Conservation (phyloP, 305 asterid genomes). For the Fraxinus velutina region DNA sequence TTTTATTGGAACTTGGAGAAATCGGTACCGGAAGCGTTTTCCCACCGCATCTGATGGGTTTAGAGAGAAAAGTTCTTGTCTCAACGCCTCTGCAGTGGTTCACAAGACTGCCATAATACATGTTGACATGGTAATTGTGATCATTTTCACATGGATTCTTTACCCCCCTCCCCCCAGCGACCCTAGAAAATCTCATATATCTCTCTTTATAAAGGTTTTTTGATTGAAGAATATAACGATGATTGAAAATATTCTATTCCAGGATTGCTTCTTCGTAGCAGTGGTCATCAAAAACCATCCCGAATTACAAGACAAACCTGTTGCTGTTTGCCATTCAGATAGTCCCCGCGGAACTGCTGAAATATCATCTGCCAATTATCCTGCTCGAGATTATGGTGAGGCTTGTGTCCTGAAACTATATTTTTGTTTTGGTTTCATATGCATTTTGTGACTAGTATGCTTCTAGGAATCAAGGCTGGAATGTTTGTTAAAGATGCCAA, state of each 20-base stretch:
- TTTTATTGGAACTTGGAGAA: constrained; percentile 98
- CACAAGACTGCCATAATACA: constrained; percentile 63
- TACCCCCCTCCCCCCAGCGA: not conserved
- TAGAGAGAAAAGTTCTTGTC: constrained; percentile 32
- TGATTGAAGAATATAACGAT: constrained; percentile 7
- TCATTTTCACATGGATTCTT: not conserved
- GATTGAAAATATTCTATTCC: constrained; percentile 25
- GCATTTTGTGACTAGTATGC: constrained; percentile 26
- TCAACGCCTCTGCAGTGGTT: constrained; percentile 30
- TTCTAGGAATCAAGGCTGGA: constrained; percentile 87
- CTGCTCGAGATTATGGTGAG: constrained; percentile 87
- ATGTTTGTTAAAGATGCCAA: constrained; percentile 94
- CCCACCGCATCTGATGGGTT: constrained; percentile 43
- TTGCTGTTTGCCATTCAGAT: constrained; percentile 96
- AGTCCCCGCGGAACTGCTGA: constrained; percentile 89
- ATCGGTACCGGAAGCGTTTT: constrained; percentile 80
- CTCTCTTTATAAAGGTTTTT: not conserved
- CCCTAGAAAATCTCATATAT: not conserved
- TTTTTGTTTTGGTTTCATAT: not conserved
- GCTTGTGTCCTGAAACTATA: constrained; percentile 20
- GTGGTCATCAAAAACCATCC: constrained; percentile 75
- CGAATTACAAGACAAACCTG: constrained; percentile 73
- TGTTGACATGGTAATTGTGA: constrained; percentile 70
- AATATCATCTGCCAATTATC: constrained; percentile 94
- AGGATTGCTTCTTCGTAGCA: constrained; percentile 96